A percentile compares a stretch with the other conserved stretches of the same genome.
These are phyloP conservation scores for Parietaria judaica DNA, from an alignment of 306 rosid species.

Conservation along the genomic window DNA sequence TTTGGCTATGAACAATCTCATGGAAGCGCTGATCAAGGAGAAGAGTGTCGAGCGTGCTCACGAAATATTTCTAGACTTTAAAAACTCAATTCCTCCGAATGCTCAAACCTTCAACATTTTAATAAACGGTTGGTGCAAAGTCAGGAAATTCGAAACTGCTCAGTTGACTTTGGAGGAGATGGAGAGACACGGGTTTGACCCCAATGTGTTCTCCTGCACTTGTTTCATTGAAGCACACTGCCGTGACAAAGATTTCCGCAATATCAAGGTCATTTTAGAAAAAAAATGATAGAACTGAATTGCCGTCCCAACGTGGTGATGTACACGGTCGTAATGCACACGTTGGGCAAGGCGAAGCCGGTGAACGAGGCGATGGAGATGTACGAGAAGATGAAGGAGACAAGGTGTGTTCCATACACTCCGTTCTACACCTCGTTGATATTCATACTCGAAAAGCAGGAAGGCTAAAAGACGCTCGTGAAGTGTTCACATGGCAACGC, in stretches of 20 bases:
- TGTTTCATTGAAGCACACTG: conserved; percentile 44
- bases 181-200: conserved; percentile 47
- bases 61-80: conserved; percentile 40
- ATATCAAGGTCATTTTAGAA: conserved; percentile 38
- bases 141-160: conserved; percentile 51
- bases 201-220: conserved; percentile 49
- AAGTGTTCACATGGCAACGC: conserved; percentile 58
- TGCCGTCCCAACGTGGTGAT: conserved; percentile 49
- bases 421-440: conserved; percentile 51
- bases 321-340: conserved; percentile 36
- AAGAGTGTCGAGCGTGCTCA: conserved; percentile 55
- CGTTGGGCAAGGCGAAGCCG: conserved; percentile 26
- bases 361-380: conserved; percentile 44
- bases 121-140: conserved; percentile 73
- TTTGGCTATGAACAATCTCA: conserved; percentile 35
- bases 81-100: conserved; percentile 37
- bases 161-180: conserved; percentile 52
- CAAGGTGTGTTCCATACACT: conserved; percentile 46
- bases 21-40: conserved; percentile 63
- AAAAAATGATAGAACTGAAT: conserved; percentile 44
- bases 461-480: conserved; percentile 56
- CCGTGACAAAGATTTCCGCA: conserved; percentile 54
- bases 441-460: conserved; percentile 53
- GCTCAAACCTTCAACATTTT: conserved; percentile 47
- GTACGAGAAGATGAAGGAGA: conserved; percentile 50